These are phyloP conservation scores for Pterulicium gracile DNA, from an alignment of 1,284 basidiomycete species.

Conservation along the genomic window DNA sequence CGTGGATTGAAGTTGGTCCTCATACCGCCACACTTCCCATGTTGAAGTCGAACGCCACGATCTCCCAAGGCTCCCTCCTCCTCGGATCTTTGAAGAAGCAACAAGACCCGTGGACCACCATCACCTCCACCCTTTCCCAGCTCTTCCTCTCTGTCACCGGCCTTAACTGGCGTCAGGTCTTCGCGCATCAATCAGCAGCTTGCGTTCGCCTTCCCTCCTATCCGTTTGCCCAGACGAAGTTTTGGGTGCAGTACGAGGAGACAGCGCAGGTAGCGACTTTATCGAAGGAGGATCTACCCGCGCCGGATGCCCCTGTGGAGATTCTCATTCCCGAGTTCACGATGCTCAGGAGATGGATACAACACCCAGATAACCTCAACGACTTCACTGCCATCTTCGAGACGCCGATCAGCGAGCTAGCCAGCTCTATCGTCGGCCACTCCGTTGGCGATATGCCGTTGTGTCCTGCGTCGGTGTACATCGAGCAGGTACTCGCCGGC, in stretches of 20 bases:
- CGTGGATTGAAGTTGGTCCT: constrained; percentile 59
- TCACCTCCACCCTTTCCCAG: constrained; percentile 33
- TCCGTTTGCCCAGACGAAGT: constrained; percentile 43
- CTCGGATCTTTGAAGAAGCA: constrained; percentile 40
- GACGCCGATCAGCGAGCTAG: constrained; percentile 34
- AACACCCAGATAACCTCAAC: constrained; percentile 29
- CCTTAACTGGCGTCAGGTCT: constrained; percentile 46
- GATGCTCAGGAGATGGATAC: constrained; percentile 32
- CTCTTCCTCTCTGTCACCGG: constrained; percentile 32
- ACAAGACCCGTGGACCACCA: constrained; percentile 29
- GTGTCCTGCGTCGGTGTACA: constrained; percentile 60
- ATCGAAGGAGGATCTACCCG: not conserved
- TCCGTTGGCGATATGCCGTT: constrained; percentile 43
- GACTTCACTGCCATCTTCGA: constrained; percentile 37
- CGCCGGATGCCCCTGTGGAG: constrained; percentile 4
- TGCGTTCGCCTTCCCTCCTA: constrained; percentile 48
- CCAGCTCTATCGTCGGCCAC: constrained; percentile 43
- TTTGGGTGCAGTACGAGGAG: constrained; percentile 45
- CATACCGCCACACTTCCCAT: constrained; percentile 46
- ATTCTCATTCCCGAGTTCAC: constrained; percentile 20
- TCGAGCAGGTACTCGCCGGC: constrained; percentile 42
- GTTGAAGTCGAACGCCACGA: constrained; percentile 30
- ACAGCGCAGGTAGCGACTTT: constrained; percentile 3
- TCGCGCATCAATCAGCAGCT: constrained; percentile 30
- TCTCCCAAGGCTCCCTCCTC: constrained; percentile 22